These are phyloP conservation scores for Kwoniella dejecticola DNA, from an alignment of 768 basidiomycete genomes.

Conservation along the genomic window DNA sequence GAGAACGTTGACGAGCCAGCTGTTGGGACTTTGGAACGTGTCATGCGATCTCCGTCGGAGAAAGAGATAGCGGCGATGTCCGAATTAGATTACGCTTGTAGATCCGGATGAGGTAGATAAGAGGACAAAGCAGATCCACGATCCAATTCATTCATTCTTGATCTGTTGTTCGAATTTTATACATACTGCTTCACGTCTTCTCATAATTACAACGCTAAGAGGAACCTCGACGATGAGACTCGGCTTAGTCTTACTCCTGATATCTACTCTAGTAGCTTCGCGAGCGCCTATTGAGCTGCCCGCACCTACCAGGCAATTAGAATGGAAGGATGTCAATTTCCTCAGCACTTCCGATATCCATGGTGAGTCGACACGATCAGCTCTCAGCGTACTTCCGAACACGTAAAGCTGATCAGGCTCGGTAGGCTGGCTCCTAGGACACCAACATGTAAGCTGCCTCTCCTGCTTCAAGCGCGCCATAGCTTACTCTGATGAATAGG, in stretches of 20 bases:
- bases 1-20: not conserved
- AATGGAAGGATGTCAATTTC: slow-evolving; percentile 88
- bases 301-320: slow-evolving; percentile 66
- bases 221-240: no score
- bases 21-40: no score
- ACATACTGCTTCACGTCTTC: no score
- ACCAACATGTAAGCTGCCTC: slow-evolving; percentile 60
- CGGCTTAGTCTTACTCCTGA: not conserved
- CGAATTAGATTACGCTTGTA: not conserved
- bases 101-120: not conserved
- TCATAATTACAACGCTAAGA: no score
- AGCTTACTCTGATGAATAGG: slow-evolving; percentile 30
- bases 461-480: no score
- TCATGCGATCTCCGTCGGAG: no score
- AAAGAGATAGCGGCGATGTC: not conserved
- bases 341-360: slow-evolving; percentile 84
- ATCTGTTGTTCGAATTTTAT: not conserved
- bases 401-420: not conserved
- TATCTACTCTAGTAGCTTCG: not conserved
- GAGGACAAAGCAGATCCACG: not conserved
- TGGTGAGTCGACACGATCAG: slow-evolving; percentile 50
- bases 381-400: not conserved
- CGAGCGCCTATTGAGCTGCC: slow-evolving; percentile 16
- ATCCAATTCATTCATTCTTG: not conserved
- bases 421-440: slow-evolving; percentile 73